phyloP scores from a whole-genome alignment of 805 yeast species.

The Suhomyces sp. region DNA sequence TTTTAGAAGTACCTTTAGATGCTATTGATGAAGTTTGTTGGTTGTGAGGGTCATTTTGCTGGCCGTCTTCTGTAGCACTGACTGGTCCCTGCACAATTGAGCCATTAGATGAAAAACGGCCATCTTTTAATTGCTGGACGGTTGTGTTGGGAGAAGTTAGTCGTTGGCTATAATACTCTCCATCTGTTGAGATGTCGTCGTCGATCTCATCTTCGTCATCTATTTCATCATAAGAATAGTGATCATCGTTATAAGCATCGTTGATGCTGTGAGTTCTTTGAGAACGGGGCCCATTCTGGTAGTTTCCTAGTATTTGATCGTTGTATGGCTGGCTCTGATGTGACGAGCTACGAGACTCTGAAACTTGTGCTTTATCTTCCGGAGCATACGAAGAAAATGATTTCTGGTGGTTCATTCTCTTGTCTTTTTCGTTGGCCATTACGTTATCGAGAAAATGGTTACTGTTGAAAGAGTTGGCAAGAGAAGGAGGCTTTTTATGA shows the following conservation, averaged over 20 bases:
- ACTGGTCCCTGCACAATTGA: background rate
- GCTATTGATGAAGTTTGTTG: constrained; percentile 1
- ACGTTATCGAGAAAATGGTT: constrained; percentile 23
- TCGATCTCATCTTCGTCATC: constrained; percentile 21
- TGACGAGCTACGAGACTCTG: background rate
- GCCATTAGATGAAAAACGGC: background rate
- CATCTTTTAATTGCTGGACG: background rate
- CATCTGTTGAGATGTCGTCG: constrained; percentile 31
- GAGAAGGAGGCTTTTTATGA: constrained; percentile 19
- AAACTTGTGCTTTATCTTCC: constrained; percentile 5
- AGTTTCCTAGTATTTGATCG: background rate
- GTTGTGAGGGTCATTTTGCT: background rate
- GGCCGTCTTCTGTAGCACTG: background rate
- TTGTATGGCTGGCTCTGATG: constrained; percentile 1
- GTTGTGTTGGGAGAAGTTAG: background rate
- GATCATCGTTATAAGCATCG: constrained; percentile 25
- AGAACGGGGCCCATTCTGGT: constrained; percentile 2
- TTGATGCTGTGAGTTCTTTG: constrained; percentile 15
- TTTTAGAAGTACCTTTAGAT: constrained; percentile 19
- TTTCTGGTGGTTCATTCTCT: constrained; percentile 9
- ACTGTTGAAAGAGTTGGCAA: constrained; percentile 20
- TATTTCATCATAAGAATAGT: constrained; percentile 23
- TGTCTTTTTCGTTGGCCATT: constrained; percentile 10
- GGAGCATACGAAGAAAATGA: constrained; percentile 13
- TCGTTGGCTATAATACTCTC: constrained; percentile 17